Conservation (phyloP, 768 basidiomycete species). For the Suillus decipiens region DNA sequence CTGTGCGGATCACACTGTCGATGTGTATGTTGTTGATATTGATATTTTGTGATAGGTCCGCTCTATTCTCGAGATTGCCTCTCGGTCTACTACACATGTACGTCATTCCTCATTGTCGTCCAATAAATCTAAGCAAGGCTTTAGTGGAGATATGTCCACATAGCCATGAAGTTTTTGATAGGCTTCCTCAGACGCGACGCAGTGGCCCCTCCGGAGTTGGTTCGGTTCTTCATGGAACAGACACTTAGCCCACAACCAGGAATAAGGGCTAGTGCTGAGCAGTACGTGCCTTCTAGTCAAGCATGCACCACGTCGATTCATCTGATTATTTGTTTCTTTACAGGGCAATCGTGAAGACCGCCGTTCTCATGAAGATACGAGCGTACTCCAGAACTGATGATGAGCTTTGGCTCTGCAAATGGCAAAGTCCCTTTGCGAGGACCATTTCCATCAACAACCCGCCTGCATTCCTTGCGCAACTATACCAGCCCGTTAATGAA, state of each 20-base stretch:
- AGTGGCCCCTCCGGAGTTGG: constrained; percentile 51
- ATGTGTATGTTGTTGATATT: constrained; percentile 3
- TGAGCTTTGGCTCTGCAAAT: constrained; percentile 74
- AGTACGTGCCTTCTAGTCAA: constrained; percentile 39
- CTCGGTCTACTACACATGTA: constrained; percentile 70
- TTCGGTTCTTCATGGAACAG: constrained; percentile 65
- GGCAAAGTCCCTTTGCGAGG: constrained; percentile 61
- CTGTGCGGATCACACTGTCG: constrained; percentile 39
- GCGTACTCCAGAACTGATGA: constrained; percentile 63
- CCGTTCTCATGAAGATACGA: constrained; percentile 73
- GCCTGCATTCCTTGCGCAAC: constrained; percentile 47
- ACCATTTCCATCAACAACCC: constrained; percentile 50
- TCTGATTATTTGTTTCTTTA: not conserved
- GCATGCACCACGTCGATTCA: not conserved
- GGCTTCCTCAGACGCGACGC: constrained; percentile 66
- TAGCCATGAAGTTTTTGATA: constrained; percentile 61
- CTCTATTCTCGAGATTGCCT: constrained; percentile 61
- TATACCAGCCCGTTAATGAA: constrained; percentile 41
- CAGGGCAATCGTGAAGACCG: constrained; percentile 68
- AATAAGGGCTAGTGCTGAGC: constrained; percentile 64
- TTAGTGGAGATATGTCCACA: constrained; percentile 84
- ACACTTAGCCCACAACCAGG: constrained; percentile 70
- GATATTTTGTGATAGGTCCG: constrained; percentile 44
- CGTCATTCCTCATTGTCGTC: constrained; percentile 25
- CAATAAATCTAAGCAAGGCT: constrained; percentile 15